Evolutionary conservation across 352 stramenopile species (phyloP).

Genomic region (Thraustochytrium sp.): DNA sequence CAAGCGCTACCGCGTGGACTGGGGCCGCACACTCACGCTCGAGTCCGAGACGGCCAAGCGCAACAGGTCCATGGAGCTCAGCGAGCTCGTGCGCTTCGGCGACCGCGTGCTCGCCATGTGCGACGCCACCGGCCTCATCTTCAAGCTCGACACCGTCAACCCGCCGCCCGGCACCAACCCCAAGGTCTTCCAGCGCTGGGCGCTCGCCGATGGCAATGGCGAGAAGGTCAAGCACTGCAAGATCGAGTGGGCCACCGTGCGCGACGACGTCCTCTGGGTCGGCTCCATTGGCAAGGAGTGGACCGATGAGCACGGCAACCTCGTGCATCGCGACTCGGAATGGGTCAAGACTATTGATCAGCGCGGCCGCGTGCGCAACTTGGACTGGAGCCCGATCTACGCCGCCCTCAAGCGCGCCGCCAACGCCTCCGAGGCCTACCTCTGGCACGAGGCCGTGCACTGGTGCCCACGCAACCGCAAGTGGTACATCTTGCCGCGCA

Average conservation of each 20-base stretch:
- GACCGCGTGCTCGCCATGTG: conserved; percentile 47
- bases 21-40: conserved; percentile 32
- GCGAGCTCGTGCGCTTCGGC: conserved; percentile 40
- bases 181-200: conserved; percentile 44
- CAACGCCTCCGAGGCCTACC: conserved; percentile 35
- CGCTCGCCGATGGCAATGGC: conserved; percentile 46
- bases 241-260: conserved; percentile 45
- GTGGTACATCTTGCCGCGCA: conserved; percentile 48
- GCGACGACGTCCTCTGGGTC: conserved; percentile 47
- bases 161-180: neutral
- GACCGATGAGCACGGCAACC: conserved; percentile 1
- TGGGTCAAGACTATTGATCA: conserved; percentile 50
- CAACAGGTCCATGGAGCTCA: conserved; percentile 50
- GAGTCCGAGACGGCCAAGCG: conserved; percentile 43
- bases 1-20: conserved; percentile 19
- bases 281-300: conserved; percentile 49
- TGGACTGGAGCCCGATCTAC: conserved; percentile 45
- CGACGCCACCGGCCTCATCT: conserved; percentile 47
- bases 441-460: conserved; percentile 51
- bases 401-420: conserved; percentile 31
- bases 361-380: conserved; percentile 45
- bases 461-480: conserved; percentile 33
- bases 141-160: conserved; percentile 44
- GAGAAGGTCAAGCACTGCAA: conserved; percentile 44
- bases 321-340: conserved; percentile 46